Base-by-base conservation (phyloP, 768 basidiomycete species). In the Pisolithus marmoratus region DNA sequence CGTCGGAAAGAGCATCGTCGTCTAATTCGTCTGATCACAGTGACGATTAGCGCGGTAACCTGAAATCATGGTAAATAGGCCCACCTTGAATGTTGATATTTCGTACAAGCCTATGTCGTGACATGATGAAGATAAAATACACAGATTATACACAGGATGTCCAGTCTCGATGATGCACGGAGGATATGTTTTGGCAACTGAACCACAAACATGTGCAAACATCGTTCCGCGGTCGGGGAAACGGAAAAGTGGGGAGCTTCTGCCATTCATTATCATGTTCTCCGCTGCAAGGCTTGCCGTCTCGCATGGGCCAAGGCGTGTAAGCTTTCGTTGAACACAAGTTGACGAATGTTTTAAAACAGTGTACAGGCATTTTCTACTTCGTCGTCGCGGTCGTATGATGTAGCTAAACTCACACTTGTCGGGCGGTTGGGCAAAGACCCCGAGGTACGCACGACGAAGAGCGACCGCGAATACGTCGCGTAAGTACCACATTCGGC, bases 51-150 rank as follows among this genome's bases (percentile, higher is more conserved):
- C 45, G 46, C 36, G 24, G 2, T 50, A 24, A 44, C n/a, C 17
- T n/a, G 22, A 12, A 29, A 26, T 4, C 2, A 17, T 2, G 4
- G 12, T 26, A 1, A 47, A 46, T 11, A 36, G 27, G 52, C 68
- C 26, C 43, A 85, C 88, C 85, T 52, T 82, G 74, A 38, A 96
- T 73, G 67, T 96, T 83, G 26, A 98, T 72, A 70, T 94, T 93
- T 56, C 89, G 78, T 57, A 97, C 77, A 70, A 85, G 80, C 63
- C 94, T 84, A 70, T 98, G 96, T 67, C 96, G 79, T 5, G 95
- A 97, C 93, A 97, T 93, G 52, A 49, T 68, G 51, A 37, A 14
- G 43, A 49, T 40, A 54, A 31, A 46, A 41, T 51, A 48, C 53
- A 38, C 38, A 31, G 34, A 34, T 34, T 49, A 40, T 52, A 52